These are phyloP conservation scores for Gnetum montanum DNA, from an alignment of 75 land plant genomes.

Conservation along the genomic window DNA sequence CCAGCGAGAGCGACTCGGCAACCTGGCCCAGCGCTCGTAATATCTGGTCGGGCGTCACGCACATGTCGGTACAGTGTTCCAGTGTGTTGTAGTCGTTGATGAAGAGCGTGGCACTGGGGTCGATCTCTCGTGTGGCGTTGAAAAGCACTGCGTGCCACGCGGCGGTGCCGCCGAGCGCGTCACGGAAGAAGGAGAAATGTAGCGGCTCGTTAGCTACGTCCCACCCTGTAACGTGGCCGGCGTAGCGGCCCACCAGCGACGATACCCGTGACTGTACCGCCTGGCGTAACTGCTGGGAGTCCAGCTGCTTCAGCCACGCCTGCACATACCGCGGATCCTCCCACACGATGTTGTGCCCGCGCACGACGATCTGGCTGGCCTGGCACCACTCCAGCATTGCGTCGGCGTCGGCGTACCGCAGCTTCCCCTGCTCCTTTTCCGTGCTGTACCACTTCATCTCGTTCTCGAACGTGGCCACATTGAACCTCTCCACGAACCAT, in stretches of 20 bases:
- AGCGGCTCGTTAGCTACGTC: constrained; percentile 71
- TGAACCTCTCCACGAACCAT: constrained; percentile 53
- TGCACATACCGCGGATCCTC: constrained; percentile 39
- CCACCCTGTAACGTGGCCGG: constrained; percentile 45
- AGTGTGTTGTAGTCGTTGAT: constrained; percentile 67
- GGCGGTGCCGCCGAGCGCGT: constrained; percentile 25
- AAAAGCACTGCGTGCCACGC: constrained; percentile 18
- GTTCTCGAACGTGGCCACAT: constrained; percentile 44
- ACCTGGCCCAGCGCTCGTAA: constrained; percentile 21
- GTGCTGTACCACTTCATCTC: constrained; percentile 77
- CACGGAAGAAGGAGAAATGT: constrained; percentile 47
- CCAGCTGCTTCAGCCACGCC: constrained; percentile 28
- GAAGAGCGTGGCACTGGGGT: constrained; percentile 33
- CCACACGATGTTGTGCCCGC: constrained; percentile 71
- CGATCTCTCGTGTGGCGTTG: constrained; percentile 25
- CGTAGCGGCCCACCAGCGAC: constrained; percentile 37
- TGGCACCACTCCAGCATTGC: constrained; percentile 37
- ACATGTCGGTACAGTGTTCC: constrained; percentile 23
- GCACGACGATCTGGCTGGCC: constrained; percentile 19
- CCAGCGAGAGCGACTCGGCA: not conserved
- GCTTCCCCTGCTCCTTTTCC: constrained; percentile 31
- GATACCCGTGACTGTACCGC: constrained; percentile 21
- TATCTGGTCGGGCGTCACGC: constrained; percentile 18
- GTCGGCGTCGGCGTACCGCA: constrained; percentile 45
- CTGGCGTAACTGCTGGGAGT: constrained; percentile 10